Evolutionary conservation across 73 alveolate genomes (phyloP), one percentile per base, ranked within the genome.

Genomic region (Blepharisma stoltei): DNA sequence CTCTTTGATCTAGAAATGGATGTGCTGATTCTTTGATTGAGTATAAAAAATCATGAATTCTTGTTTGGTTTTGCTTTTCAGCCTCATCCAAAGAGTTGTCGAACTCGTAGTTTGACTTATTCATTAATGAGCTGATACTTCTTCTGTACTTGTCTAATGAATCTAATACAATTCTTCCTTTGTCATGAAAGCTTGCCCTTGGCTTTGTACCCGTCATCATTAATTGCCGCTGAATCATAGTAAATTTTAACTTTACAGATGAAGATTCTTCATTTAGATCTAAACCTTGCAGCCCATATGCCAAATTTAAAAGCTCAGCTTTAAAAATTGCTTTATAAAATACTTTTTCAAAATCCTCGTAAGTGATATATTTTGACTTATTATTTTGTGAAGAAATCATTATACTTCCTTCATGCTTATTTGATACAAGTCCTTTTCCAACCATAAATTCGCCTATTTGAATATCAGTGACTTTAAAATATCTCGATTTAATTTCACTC

Each of bases 351-450:
- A 20, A 60, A 14, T 60, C 73, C 2, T 18, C 37, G 5, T 60
- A 60, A 20, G n/a, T 60, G 18, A 60, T 18, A 20, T n/a, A 20
- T 14, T 11, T 18, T 9, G 38, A 11, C 2, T 14, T 60, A 9
- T 11, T 20, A 9, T 14, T 60, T 14, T 60, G 46, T 25, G 18
- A 9, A n/a, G 23, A 14, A 14, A 60, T 5, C 23, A n/a, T 60
- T 38, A 60, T 60, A 32, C 41, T 32, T 9, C 73, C 73, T 60
- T 60, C 73, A 60, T 60, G 73, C 23, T 60, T 60, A 60, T 60
- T 60, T 38, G 73, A 25, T 1, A 25, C 38, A 1, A 60, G 2
- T 2, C 45, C 23, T 38, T 25, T 14, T 25, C 23, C 73, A 60
- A 47, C 37, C 23, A 60, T 14, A 60, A 60, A 60, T 14, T 60